phyloP scores from a whole-genome alignment of 1,284 basidiomycete species.

The Papiliotrema fonsecae region DNA sequence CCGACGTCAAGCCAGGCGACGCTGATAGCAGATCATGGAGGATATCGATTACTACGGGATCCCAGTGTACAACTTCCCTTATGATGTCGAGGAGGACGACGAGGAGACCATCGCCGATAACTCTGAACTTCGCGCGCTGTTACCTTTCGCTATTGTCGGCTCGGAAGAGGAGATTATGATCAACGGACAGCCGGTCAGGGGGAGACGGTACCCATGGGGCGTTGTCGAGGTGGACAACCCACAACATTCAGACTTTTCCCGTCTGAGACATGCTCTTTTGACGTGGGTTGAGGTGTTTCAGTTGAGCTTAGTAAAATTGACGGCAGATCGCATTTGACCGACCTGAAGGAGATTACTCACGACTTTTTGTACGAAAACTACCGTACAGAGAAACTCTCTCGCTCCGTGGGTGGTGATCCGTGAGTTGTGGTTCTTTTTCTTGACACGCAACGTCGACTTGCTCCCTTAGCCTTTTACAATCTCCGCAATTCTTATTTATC shows the following conservation, averaged over 20 bases:
- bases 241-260: slow-evolving; percentile 94
- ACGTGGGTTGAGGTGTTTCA: slow-evolving; percentile 54
- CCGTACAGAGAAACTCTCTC: slow-evolving; percentile 95
- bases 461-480: no score
- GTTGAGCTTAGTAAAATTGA: neutral
- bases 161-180: slow-evolving; percentile 95
- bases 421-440: slow-evolving; percentile 46
- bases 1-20: neutral
- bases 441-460: neutral
- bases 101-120: slow-evolving; percentile 99
- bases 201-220: slow-evolving; percentile 94
- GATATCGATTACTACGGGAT: slow-evolving; percentile 99
- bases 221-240: slow-evolving; percentile 98
- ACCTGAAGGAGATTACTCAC: slow-evolving; percentile 88
- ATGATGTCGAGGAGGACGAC: slow-evolving; percentile 98
- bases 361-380: slow-evolving; percentile 87
- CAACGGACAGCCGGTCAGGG: slow-evolving; percentile 84
- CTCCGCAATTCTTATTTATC: no score
- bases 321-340: slow-evolving; percentile 81
- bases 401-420: slow-evolving; percentile 82
- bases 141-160: slow-evolving; percentile 96
- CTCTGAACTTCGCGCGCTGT: slow-evolving; percentile 79
- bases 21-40: slow-evolving; percentile 77
- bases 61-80: slow-evolving; percentile 99
- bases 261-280: slow-evolving; percentile 83